Conservation (phyloP, 2,329 filamentous ascomycete genomes). For the Fusarium sp. region DNA sequence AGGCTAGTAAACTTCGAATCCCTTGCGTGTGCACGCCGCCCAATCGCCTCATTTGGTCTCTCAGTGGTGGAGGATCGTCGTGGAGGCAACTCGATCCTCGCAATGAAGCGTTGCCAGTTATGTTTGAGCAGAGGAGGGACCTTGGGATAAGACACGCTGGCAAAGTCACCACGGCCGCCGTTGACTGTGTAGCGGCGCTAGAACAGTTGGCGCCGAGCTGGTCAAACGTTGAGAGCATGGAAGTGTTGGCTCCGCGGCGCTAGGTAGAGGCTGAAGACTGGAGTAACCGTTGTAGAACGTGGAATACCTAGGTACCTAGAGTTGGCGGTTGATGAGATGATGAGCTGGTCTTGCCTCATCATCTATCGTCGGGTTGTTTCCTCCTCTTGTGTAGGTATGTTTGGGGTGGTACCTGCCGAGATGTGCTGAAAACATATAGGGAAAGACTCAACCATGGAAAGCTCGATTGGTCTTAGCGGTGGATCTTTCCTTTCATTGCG, state of each 20-base stretch:
- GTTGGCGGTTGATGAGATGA: constrained; percentile 9
- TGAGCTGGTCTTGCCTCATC: not conserved
- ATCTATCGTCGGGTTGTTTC: too few relatives aligned
- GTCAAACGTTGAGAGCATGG: constrained; percentile 26
- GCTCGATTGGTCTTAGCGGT: constrained; percentile 3
- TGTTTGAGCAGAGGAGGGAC: constrained; percentile 11
- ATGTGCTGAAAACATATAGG: too few relatives aligned
- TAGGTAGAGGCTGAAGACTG: constrained; percentile 13
- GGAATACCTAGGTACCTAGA: too few relatives aligned
- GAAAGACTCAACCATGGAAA: not conserved
- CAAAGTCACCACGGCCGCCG: constrained; percentile 15
- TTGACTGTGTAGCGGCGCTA: constrained; percentile 17
- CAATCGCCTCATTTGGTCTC: constrained; percentile 23
- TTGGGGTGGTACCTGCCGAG: too few relatives aligned
- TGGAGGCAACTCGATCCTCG: constrained; percentile 30
- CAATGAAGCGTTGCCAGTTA: constrained; percentile 17
- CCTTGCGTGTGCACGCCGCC: constrained; percentile 38
- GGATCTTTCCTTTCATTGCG: constrained; percentile 18
- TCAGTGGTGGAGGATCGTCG: constrained; percentile 34
- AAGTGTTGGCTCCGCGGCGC: constrained; percentile 25
- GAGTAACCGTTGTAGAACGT: constrained; percentile 14
- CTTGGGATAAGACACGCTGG: constrained; percentile 6
- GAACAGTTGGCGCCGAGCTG: constrained; percentile 13
- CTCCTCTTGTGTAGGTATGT: too few relatives aligned
- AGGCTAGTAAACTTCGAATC: constrained; percentile 26